Conservation (phyloP, 1,139 yeast species). For the Pichia sp. region DNA sequence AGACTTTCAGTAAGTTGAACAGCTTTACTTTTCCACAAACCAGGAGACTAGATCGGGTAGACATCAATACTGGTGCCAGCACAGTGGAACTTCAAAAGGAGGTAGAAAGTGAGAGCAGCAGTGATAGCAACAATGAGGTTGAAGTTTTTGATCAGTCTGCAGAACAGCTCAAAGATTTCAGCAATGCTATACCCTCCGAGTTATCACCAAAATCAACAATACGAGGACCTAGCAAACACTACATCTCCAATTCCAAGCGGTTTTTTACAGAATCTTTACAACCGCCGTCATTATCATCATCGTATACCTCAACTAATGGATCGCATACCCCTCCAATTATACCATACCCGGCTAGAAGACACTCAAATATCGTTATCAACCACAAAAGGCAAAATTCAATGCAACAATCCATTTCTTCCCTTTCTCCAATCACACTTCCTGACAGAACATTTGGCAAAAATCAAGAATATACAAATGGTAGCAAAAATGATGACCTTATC, state of each 20-base stretch:
- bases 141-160: neutral
- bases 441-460: neutral
- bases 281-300: neutral
- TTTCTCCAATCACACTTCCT: neutral
- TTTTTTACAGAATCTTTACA: neutral
- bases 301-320: too few species aligned
- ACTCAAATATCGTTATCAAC: neutral
- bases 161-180: neutral
- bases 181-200: neutral
- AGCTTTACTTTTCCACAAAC: constrained; percentile 10
- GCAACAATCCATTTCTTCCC: neutral
- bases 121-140: neutral
- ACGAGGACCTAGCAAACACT: neutral
- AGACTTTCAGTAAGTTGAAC: constrained; percentile 5
- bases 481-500: neutral
- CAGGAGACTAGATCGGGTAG: neutral
- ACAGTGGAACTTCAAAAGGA: neutral
- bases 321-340: neutral
- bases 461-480: neutral
- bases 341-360: neutral
- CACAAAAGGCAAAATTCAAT: neutral
- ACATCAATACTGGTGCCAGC: neutral
- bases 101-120: neutral
- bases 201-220: neutral
- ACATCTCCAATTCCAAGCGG: neutral